Evolutionary conservation across 176 grass and related monocot species (phyloP).

Genomic region (Coix lacrymajobi): DNA sequence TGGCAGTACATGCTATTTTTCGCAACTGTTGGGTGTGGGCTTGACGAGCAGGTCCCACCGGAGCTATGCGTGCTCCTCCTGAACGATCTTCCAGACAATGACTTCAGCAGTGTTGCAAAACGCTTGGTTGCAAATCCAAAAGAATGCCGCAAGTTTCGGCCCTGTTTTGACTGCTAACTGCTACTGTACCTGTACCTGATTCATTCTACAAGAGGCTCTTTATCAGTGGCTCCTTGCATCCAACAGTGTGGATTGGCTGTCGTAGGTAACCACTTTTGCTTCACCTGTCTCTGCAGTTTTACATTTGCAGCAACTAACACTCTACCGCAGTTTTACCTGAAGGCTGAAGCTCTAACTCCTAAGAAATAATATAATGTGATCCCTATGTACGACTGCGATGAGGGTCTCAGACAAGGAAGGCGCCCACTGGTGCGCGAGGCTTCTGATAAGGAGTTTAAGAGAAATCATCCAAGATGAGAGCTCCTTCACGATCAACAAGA

Average conservation of each 20-base stretch:
- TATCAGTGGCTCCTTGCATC: no score
- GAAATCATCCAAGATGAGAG: background rate
- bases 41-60: background rate
- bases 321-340: no score
- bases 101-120: slow-evolving; percentile 23
- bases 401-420: background rate
- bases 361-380: no score
- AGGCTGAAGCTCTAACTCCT: no score
- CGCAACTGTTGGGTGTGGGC: no score
- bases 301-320: no score
- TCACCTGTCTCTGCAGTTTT: no score
- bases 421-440: background rate
- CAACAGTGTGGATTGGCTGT: no score
- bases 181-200: slow-evolving; percentile 19
- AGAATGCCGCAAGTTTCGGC: background rate
- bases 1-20: background rate
- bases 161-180: background rate
- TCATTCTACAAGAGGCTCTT: no score
- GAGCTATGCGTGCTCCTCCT: slow-evolving; percentile 22
- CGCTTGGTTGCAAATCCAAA: background rate
- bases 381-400: background rate
- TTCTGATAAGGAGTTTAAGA: no score
- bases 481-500: background rate
- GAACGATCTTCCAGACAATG: slow-evolving; percentile 30
- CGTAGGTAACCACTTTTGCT: no score